Conservation (phyloP, 164 flowering plant species). For the Chloranthus sessilifolius region DNA sequence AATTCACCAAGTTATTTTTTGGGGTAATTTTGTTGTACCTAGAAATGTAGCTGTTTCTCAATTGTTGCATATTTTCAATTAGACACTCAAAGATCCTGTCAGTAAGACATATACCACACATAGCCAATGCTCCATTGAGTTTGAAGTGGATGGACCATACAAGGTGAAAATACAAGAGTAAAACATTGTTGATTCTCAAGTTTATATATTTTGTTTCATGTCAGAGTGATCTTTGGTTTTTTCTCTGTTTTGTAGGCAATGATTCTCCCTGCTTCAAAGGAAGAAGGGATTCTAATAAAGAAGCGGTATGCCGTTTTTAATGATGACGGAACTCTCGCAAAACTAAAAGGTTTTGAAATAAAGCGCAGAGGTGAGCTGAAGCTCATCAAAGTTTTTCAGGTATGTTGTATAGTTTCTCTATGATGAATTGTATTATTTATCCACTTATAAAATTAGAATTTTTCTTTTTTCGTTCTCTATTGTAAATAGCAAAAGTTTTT, state of each 20-base stretch:
- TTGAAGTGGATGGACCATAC: constrained; percentile 99
- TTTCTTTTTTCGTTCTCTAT: too few relatives aligned
- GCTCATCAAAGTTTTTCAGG: constrained; percentile 99
- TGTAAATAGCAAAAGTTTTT: too few relatives aligned
- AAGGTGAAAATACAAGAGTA: constrained; percentile 45
- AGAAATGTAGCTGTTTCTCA: not conserved
- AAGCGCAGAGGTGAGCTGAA: constrained; percentile 99
- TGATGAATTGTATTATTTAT: too few relatives aligned
- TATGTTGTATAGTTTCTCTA: too few relatives aligned
- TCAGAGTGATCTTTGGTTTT: constrained; percentile 3
- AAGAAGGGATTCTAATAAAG: constrained; percentile 94
- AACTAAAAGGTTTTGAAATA: constrained; percentile 99
- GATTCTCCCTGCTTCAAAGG: constrained; percentile 99
- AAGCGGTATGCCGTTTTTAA: constrained; percentile 99
- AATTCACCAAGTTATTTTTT: too few relatives aligned
- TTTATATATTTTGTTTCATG: constrained; percentile 4
- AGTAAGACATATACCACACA: constrained; percentile 75
- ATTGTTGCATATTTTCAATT: constrained; percentile 13
- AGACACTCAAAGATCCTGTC: constrained; percentile 82
- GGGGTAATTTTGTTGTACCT: too few relatives aligned
- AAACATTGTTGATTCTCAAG: not conserved
- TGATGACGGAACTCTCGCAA: constrained; percentile 98
- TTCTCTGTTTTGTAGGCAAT: constrained; percentile 60
- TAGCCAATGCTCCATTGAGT: constrained; percentile 98
- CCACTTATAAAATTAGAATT: too few relatives aligned